Conservation (phyloP, 495 filamentous ascomycete species). For the Aspergillus baeticus region DNA sequence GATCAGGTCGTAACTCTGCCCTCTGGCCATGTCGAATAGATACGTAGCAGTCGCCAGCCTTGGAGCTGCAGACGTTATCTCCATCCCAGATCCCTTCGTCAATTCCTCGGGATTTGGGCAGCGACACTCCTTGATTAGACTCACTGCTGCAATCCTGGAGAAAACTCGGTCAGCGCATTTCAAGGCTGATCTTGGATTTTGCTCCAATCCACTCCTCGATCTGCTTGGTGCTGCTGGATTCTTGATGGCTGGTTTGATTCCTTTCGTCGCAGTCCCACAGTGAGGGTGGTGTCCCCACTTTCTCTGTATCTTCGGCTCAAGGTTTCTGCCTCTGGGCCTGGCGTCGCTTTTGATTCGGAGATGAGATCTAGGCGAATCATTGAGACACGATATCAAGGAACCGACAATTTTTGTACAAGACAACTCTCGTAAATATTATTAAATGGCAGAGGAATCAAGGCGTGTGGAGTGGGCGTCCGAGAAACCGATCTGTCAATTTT, state of each 20-base stretch:
- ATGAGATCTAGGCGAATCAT: background rate
- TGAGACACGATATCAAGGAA: too few relatives aligned
- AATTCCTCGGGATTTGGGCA: slow-evolving; percentile 16
- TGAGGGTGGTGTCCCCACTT: slow-evolving; percentile 19
- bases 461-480: slow-evolving; percentile 4
- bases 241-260: slow-evolving; percentile 2
- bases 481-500: slow-evolving; percentile 25
- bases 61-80: too few relatives aligned
- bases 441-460: background rate
- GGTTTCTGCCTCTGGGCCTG: background rate
- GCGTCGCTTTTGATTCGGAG: background rate
- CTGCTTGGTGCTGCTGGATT: background rate
- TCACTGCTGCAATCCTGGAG: background rate
- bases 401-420: background rate
- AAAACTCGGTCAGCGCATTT: slow-evolving; percentile 7
- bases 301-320: background rate
- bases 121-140: slow-evolving; percentile 13
- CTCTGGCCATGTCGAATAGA: background rate
- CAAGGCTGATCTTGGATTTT: background rate
- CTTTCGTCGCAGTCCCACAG: slow-evolving; percentile 8
- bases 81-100: too few relatives aligned
- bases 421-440: background rate
- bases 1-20: too few relatives aligned
- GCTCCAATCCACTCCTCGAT: too few relatives aligned
- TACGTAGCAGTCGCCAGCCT: background rate